Base-by-base conservation (phyloP, 208 protist species). In the Crithidia fasciculata region DNA sequence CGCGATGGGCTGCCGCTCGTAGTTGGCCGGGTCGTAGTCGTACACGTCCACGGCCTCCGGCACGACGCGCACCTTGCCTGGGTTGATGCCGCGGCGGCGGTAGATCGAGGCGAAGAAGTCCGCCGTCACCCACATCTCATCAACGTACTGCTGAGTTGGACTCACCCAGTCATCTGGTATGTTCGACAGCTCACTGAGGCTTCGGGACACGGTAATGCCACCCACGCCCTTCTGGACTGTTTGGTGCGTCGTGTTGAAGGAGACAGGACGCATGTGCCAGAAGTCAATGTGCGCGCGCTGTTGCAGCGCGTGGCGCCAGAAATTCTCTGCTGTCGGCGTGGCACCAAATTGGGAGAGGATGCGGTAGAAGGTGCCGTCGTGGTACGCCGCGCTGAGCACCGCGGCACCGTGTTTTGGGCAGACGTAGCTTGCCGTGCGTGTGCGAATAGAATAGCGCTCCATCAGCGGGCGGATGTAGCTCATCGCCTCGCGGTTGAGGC, bases 71-170 rank as follows among this genome's bases (percentile, higher is more conserved):
- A 94, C 40, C 53, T 82, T 76, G 16, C 36, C 28, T 0, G 54
- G 37, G 5, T 47, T 36, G 5, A 94, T 78, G n/a, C 72, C 76
- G 45, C 58, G 57, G 19, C 64, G 59, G 28, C 57, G 43, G 64
- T 90, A 91, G 13, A 85, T 68, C 28, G 55, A 15, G n/a, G 57
- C 19, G 70, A 89, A 76, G 70, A 94, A 94, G 28, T 74, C 69
- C 45, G 75, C 69, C 36, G 89, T 85, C 9, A 85, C 77, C 86
- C 86, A 92, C 8, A 94, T 12, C 73, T 89, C 74, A 62, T 91
- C 68, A 28, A 47, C n/a, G 5, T 44, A 12, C 45, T 45, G 9
- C 19, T 39, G 60, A 53, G 71, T 36, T 5, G 60, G 40, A 7
- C 12, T 8, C 63, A 74, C 50, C 83, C 76, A 88, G 5, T 65